Conservation (phyloP, 305 asterid genomes). For the Fraxinus paxiana region DNA sequence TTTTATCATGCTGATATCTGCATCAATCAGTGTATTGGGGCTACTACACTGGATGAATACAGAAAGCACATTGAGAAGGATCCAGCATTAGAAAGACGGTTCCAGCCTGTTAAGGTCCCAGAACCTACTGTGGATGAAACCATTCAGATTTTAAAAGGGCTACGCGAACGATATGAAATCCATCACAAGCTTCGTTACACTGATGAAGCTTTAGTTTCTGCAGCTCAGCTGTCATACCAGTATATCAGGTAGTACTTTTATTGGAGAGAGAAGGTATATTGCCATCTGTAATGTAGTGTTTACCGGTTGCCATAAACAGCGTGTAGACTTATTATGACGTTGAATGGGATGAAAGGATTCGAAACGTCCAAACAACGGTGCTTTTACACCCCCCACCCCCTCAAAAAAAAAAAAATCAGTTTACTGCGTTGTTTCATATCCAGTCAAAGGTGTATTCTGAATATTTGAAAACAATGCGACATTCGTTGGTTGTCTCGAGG, state of each 20-base stretch:
- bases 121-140: conserved; percentile 94
- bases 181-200: conserved; percentile 98
- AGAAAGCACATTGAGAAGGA: conserved; percentile 91
- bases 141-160: conserved; percentile 84
- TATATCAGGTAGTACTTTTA: conserved; percentile 64
- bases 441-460: neutral
- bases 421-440: neutral
- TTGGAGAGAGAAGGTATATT: neutral
- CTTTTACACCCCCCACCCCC: no score
- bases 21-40: conserved; percentile 75
- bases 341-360: neutral
- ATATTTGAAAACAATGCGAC: neutral
- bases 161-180: conserved; percentile 85
- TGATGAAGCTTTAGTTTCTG: conserved; percentile 81
- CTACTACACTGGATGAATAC: conserved; percentile 94
- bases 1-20: neutral
- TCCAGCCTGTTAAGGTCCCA: conserved; percentile 97
- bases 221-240: conserved; percentile 85
- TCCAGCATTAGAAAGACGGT: conserved; percentile 91
- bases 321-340: neutral
- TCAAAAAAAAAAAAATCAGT: neutral
- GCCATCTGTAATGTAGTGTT: neutral
- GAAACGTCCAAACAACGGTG: neutral
- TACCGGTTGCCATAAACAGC: neutral
- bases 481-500: neutral